Percentiles rank a stretch among this genome's conserved stretches.
Conservation (phyloP, 2,329 filamentous ascomycete species). For the Colletotrichum falcatum region DNA sequence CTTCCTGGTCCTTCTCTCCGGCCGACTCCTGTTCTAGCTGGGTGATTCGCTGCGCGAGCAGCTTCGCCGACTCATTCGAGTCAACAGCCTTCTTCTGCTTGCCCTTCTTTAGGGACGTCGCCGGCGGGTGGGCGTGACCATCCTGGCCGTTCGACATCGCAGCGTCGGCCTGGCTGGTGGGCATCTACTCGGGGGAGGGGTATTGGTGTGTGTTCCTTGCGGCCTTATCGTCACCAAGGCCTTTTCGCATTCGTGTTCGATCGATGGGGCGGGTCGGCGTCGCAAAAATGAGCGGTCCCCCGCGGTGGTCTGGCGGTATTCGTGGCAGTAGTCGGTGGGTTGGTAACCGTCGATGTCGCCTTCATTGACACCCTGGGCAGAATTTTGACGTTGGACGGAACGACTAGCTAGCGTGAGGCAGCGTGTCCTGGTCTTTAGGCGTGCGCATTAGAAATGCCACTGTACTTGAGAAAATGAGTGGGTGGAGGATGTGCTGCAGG, state of each 20-base stretch:
- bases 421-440: conserved; percentile 37
- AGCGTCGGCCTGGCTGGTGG: conserved; percentile 56
- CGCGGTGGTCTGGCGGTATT: conserved; percentile 8
- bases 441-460: conserved; percentile 43
- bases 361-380: conserved; percentile 32
- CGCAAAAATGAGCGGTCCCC: conserved; percentile 34
- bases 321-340: conserved; percentile 17
- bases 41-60: conserved; percentile 92
- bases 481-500: conserved; percentile 40
- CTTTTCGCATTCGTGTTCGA: conserved; percentile 40
- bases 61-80: conserved; percentile 89
- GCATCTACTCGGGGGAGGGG: conserved; percentile 48
- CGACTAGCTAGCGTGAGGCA: conserved; percentile 26
- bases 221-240: conserved; percentile 30
- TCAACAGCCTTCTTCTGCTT: conserved; percentile 89
- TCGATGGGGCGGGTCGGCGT: conserved; percentile 34
- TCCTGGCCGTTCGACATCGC: conserved; percentile 58
- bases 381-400: conserved; percentile 27
- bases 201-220: conserved; percentile 19
- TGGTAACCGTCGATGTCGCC: conserved; percentile 13
- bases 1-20: conserved; percentile 93
- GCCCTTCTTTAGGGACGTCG: conserved; percentile 75
- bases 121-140: conserved; percentile 51
- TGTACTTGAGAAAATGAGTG: conserved; percentile 40
- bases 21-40: conserved; percentile 95